Evolutionary conservation across 1,139 yeast species (phyloP).

Genomic region (Pichia inconspicua): DNA sequence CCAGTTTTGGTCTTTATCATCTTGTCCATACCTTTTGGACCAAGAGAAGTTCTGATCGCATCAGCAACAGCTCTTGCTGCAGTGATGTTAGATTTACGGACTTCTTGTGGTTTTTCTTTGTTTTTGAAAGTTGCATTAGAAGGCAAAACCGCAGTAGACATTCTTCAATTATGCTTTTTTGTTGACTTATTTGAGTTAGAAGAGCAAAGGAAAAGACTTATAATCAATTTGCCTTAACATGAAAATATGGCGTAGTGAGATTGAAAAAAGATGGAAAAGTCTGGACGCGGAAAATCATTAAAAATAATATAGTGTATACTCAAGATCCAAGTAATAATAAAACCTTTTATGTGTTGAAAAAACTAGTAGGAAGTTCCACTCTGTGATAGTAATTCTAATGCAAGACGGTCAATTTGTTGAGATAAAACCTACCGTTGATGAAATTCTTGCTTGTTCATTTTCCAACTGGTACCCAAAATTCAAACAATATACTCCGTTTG

Average conservation of each 20-base stretch:
- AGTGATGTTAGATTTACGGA: slow-evolving; percentile 81
- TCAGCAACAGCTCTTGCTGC: slow-evolving; percentile 98
- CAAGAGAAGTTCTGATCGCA: slow-evolving; percentile 93
- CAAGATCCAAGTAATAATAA: too few relatives aligned
- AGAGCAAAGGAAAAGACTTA: neutral
- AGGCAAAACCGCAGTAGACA: slow-evolving; percentile 34
- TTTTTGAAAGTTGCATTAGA: slow-evolving; percentile 88
- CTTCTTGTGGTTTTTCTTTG: slow-evolving; percentile 97
- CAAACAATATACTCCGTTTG: slow-evolving; percentile 37
- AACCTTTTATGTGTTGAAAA: too few relatives aligned
- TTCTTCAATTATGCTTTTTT: neutral
- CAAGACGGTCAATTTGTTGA: slow-evolving; percentile 23
- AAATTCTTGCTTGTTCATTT: slow-evolving; percentile 60
- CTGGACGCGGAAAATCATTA: neutral
- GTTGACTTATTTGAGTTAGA: neutral
- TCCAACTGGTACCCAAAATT: slow-evolving; percentile 66
- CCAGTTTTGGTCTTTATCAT: slow-evolving; percentile 94
- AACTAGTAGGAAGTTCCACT: too few relatives aligned
- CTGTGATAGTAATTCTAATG: neutral
- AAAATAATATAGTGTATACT: too few relatives aligned
- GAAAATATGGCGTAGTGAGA: too few relatives aligned
- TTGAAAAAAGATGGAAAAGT: too few relatives aligned
- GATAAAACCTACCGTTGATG: slow-evolving; percentile 37
- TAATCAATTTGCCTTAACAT: neutral
- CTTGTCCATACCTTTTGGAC: slow-evolving; percentile 99